These are phyloP conservation scores for Fusarium verrucosum DNA, from an alignment of 2,329 filamentous ascomycete species.

Conservation along the genomic window DNA sequence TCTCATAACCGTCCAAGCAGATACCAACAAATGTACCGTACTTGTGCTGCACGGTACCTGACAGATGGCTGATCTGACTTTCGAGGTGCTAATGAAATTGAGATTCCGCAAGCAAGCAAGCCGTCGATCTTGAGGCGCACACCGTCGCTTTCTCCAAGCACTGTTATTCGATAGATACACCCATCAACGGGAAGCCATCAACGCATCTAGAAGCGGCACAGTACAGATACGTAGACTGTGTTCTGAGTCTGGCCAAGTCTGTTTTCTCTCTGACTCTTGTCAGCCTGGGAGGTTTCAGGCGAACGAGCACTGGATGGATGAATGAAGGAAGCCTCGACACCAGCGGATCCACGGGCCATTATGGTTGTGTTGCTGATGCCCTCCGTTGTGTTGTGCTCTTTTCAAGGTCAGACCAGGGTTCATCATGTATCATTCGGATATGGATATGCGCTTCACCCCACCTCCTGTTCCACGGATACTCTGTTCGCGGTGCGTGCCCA, in stretches of 20 bases:
- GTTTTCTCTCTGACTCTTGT: constrained; percentile 1
- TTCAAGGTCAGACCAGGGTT: not conserved
- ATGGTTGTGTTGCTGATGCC: constrained; percentile 9
- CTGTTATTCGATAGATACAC: constrained; percentile 27
- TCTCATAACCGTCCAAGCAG: not conserved
- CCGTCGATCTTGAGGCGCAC: constrained; percentile 24
- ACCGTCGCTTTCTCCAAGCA: constrained; percentile 21
- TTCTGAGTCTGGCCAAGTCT: not conserved
- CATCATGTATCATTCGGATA: constrained; percentile 16
- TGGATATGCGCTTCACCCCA: constrained; percentile 21
- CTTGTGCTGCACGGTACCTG: constrained; percentile 17
- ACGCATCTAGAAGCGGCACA: constrained; percentile 10
- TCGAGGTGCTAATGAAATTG: constrained; percentile 7
- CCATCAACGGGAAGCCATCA: constrained; percentile 19
- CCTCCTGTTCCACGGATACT: constrained; percentile 11
- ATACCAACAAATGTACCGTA: not conserved
- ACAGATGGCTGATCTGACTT: constrained; percentile 6
- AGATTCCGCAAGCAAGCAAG: constrained; percentile 22
- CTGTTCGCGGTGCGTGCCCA: constrained; percentile 10
- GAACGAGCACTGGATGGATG: constrained; percentile 5
- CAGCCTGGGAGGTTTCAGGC: constrained; percentile 36
- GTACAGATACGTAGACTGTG: not conserved
- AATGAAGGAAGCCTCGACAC: constrained; percentile 28
- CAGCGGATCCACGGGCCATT: constrained; percentile 25
- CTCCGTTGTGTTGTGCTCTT: constrained; percentile 1